Conservation (phyloP, 2,329 filamentous ascomycete species). For the Plenodomus lindquistii region DNA sequence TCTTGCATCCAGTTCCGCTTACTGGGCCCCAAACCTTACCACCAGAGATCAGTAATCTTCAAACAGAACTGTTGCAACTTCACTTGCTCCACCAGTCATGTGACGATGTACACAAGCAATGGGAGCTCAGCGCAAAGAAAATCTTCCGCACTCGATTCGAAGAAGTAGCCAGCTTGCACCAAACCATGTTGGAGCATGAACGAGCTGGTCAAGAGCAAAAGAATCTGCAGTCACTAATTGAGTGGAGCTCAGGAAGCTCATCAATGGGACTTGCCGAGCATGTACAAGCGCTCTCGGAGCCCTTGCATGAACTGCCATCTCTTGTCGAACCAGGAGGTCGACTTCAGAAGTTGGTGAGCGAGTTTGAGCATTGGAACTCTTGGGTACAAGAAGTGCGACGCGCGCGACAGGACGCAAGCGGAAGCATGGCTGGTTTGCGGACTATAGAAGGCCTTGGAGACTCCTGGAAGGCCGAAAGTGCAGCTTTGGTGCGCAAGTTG, state of each 20-base stretch:
- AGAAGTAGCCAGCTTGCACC: conserved; percentile 41
- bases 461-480: conserved; percentile 40
- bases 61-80: conserved; percentile 46
- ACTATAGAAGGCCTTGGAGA: conserved; percentile 38
- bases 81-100: conserved; percentile 40
- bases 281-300: conserved; percentile 40
- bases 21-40: conserved; percentile 24
- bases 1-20: conserved; percentile 37
- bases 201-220: conserved; percentile 41
- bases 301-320: conserved; percentile 42
- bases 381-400: conserved; percentile 35
- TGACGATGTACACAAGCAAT: conserved; percentile 25
- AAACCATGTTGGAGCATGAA: conserved; percentile 42
- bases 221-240: conserved; percentile 41
- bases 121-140: conserved; percentile 40
- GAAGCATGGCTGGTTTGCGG: conserved; percentile 9
- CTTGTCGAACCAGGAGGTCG: conserved; percentile 40
- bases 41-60: conserved; percentile 36
- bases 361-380: conserved; percentile 39
- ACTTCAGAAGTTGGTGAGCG: conserved; percentile 30
- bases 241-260: conserved; percentile 36
- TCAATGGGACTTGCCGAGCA: conserved; percentile 37
- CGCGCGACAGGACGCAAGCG: conserved; percentile 14
- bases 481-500: conserved; percentile 40
- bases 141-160: conserved; percentile 39